Evolutionary conservation across 768 basidiomycete species (phyloP), one percentile per base, ranked within the genome.

Genomic region (Psilocybe tampanensis): DNA sequence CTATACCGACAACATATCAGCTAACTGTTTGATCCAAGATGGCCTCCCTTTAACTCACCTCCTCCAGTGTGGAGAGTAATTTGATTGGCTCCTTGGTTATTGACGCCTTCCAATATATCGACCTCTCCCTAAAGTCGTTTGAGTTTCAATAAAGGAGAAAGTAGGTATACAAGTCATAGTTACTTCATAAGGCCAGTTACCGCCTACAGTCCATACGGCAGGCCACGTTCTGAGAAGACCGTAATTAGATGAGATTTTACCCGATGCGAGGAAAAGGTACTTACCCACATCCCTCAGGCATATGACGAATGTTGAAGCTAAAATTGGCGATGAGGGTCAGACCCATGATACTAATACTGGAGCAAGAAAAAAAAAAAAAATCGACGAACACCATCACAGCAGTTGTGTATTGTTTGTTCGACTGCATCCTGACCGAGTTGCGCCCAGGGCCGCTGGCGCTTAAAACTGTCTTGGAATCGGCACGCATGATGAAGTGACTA

Each of bases 41-140:
- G 18, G 22, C 24, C 8, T 43, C 24, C 1, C 39, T 18, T n/a
- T 18, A 29, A 56, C 73, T 45, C 55, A 80, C 83, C 72, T 11
- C n/a, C n/a, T n/a, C 44, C 41, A 3, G 67, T 68, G 44, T 68
- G 86, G n/a, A 89, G 74, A 0, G 84, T 81, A 1, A 76, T 77
- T 51, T 75, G 71, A 62, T 88, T 82, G 1, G 83, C 78, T 7
- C 65, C 63, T 52, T 78, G 74, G 60, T 85, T 72, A 62, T 89
- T 89, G 13, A 86, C 83, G 41, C 84, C 83, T 64, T 85, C 83
- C 33, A 84, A 58, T 32, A 85, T 81, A 65, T 85, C 80, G 19
- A 79, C 70, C 63, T 80, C 78, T 17, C 80, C 80, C 75, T n/a
- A n/a, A 47, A 47, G 33, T 26, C 3, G 29, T 15, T 29, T 6